Percentiles rank a stretch among this genome's conserved stretches.
These are phyloP conservation scores for Termitomyces sp. DNA, from an alignment of 768 basidiomycete species.

Conservation along the genomic window DNA sequence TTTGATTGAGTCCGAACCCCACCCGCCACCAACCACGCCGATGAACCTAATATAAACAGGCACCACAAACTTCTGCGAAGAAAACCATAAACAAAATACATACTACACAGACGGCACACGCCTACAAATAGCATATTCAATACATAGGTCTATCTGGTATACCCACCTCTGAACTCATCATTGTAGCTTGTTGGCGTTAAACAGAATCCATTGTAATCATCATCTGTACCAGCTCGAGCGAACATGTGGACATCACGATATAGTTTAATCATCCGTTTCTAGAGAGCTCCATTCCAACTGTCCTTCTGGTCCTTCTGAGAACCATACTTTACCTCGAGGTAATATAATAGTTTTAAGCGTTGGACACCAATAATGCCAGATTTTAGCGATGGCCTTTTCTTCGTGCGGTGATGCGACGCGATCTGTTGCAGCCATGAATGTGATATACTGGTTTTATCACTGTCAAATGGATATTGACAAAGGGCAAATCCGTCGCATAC, in stretches of 20 bases:
- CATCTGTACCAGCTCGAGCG: background rate
- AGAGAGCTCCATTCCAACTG: slow-evolving; percentile 12
- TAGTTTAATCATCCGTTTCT: slow-evolving; percentile 3
- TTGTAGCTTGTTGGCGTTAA: too few species aligned
- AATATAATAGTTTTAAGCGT: slow-evolving; percentile 61
- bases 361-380: slow-evolving; percentile 55
- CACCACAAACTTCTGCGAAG: too few species aligned
- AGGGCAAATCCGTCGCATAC: slow-evolving; percentile 14
- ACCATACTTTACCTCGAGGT: slow-evolving; percentile 61
- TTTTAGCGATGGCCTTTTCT: slow-evolving; percentile 47
- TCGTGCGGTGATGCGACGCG: slow-evolving; percentile 24
- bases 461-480: background rate
- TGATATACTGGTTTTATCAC: slow-evolving; percentile 39
- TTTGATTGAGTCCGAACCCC: too few species aligned
- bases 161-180: too few species aligned
- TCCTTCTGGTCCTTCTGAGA: slow-evolving; percentile 29
- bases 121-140: too few species aligned
- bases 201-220: too few species aligned
- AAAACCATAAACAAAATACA: too few species aligned
- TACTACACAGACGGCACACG: too few species aligned
- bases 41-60: too few species aligned
- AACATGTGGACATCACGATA: background rate
- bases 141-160: too few species aligned
- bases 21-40: too few species aligned
- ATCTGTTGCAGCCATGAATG: slow-evolving; percentile 49